Conservation (phyloP, 1,139 yeast genomes). For the Tardiomyces depauwii region DNA sequence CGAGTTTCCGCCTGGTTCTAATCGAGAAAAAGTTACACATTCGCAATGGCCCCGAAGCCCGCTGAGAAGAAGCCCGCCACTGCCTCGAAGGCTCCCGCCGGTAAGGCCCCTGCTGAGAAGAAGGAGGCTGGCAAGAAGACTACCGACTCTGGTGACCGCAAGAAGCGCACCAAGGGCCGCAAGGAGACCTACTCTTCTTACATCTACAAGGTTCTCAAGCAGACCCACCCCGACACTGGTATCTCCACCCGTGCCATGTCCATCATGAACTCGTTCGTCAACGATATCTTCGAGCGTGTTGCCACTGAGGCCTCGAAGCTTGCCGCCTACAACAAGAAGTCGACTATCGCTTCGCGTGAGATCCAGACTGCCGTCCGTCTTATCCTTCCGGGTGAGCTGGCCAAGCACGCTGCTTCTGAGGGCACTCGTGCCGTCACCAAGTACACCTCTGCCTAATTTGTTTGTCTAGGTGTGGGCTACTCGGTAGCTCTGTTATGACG, state of each 20-base stretch:
- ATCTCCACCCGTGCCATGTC: slow-evolving; percentile 89
- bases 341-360: slow-evolving; percentile 98
- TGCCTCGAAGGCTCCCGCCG: slow-evolving; percentile 60
- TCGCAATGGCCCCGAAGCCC: slow-evolving; percentile 86
- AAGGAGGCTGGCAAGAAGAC: slow-evolving; percentile 95
- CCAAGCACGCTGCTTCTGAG: slow-evolving; percentile 98
- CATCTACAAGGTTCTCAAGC: slow-evolving; percentile 96
- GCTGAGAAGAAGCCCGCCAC: slow-evolving; percentile 55
- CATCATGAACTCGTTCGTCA: not conserved
- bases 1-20: slow-evolving; percentile 1
- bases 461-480: slow-evolving; percentile 7
- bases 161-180: slow-evolving; percentile 94
- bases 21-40: slow-evolving; percentile 20
- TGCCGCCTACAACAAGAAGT: slow-evolving; percentile 99
- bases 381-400: slow-evolving; percentile 98
- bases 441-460: slow-evolving; percentile 60
- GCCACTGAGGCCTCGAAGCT: slow-evolving; percentile 98
- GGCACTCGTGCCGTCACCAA: slow-evolving; percentile 99
- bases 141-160: slow-evolving; percentile 58
- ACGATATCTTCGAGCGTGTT: slow-evolving; percentile 68
- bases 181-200: slow-evolving; percentile 98
- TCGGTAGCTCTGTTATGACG: slow-evolving; percentile 4
- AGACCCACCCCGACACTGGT: slow-evolving; percentile 99
- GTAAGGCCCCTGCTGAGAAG: slow-evolving; percentile 97
- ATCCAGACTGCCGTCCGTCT: slow-evolving; percentile 99